Percentiles rank a stretch among this genome's conserved stretches.
phyloP scores from a whole-genome alignment of 345 rosid genomes.

The Xanthoceras sorbifolium region DNA sequence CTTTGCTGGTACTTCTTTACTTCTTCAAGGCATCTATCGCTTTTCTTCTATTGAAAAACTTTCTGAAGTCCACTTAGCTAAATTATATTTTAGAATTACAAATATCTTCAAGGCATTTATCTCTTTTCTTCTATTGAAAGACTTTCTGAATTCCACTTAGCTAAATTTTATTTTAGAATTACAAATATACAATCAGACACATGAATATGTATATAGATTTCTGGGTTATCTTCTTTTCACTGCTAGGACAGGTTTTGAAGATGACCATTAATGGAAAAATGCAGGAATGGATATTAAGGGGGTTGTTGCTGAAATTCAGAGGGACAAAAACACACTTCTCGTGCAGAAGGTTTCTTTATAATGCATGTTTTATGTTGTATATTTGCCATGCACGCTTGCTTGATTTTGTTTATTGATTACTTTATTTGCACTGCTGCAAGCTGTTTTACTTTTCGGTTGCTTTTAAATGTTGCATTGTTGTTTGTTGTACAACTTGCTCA shows the following conservation, averaged over 20 bases:
- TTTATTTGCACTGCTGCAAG: neutral
- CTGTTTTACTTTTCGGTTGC: neutral
- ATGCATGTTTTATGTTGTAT: constrained; percentile 23
- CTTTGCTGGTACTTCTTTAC: neutral
- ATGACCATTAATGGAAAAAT: constrained; percentile 41
- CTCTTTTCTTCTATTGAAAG: neutral
- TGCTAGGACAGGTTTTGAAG: constrained; percentile 38
- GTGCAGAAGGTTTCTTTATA: constrained; percentile 66
- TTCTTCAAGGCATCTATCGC: neutral
- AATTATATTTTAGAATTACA: neutral
- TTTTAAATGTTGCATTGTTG: constrained; percentile 3
- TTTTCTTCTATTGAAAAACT: neutral
- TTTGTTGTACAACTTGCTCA: neutral
- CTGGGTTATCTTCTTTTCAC: constrained; percentile 21
- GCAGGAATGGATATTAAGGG: constrained; percentile 96
- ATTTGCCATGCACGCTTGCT: constrained; percentile 15
- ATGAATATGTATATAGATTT: neutral
- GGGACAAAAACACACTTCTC: constrained; percentile 72
- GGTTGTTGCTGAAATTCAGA: constrained; percentile 72
- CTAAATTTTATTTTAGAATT: neutral
- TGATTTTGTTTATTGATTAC: constrained; percentile 1
- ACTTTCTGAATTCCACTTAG: neutral
- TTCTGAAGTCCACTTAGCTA: neutral
- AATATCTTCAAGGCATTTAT: neutral
- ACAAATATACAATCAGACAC: neutral